Conservation (phyloP, 768 basidiomycete genomes). For the Pulveroboletus sp. region DNA sequence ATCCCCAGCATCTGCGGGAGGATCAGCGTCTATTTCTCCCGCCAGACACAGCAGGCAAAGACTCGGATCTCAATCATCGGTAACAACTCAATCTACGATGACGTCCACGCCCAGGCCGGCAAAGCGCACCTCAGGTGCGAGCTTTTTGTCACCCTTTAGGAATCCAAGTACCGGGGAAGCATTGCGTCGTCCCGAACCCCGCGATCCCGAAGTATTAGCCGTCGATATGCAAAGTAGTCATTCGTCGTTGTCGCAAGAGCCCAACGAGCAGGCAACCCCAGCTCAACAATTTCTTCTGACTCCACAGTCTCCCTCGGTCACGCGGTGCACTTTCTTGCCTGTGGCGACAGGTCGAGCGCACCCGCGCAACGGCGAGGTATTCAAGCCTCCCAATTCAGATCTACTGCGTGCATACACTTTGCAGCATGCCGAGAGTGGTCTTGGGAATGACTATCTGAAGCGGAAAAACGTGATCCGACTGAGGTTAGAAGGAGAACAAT, state of each 20-base stretch:
- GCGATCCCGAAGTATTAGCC: conserved; percentile 21
- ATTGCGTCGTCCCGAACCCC: conserved; percentile 6
- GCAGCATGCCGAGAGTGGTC: conserved; percentile 87
- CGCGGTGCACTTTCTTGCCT: conserved; percentile 24
- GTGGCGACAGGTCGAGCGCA: conserved; percentile 13
- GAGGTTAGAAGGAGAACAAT: conserved; percentile 92
- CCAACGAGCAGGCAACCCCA: conserved; percentile 8
- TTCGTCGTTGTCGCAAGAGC: conserved; percentile 19
- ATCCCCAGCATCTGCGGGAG: background rate
- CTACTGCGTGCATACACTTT: conserved; percentile 72
- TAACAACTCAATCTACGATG: conserved; percentile 10
- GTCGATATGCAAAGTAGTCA: conserved; percentile 20
- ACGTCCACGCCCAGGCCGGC: conserved; percentile 14
- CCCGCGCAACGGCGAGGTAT: conserved; percentile 24
- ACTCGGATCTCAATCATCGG: conserved; percentile 25
- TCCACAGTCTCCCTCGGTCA: conserved; percentile 13
- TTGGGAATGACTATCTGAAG: conserved; percentile 94
- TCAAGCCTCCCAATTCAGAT: conserved; percentile 45
- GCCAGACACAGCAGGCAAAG: conserved; percentile 5
- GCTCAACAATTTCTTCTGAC: conserved; percentile 11
- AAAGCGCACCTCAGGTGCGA: conserved; percentile 27
- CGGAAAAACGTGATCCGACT: conserved; percentile 91
- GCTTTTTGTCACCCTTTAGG: conserved; percentile 27
- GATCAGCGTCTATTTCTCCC: conserved; percentile 6
- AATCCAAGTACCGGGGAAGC: conserved; percentile 10